Evolutionary conservation across 129 eudicot species (phyloP).

Genomic region (Flaveria trinervia): DNA sequence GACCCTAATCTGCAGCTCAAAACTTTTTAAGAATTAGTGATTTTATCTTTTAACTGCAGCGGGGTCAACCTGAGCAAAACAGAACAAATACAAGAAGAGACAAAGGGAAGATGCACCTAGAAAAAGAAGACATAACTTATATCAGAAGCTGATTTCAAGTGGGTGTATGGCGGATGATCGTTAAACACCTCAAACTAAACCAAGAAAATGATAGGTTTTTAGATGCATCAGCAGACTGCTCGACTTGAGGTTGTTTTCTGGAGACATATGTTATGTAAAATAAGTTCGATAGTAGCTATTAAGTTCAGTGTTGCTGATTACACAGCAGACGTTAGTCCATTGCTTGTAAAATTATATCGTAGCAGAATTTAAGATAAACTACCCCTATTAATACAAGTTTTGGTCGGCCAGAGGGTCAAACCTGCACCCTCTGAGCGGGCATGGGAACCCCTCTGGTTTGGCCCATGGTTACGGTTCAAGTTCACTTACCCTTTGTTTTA

Average conservation of each 20-base stretch:
- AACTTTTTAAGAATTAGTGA: background rate
- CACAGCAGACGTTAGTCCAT: background rate
- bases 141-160: conserved; percentile 36
- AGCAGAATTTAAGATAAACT: background rate
- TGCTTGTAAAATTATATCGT: background rate
- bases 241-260: conserved; percentile 5
- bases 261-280: conserved; percentile 11
- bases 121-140: conserved; percentile 65
- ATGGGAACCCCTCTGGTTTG: background rate
- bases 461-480: background rate
- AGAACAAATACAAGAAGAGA: conserved; percentile 46
- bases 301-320: conserved; percentile 2
- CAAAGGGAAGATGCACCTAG: conserved; percentile 75
- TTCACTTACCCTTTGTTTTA: too few relatives aligned
- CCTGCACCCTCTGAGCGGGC: background rate
- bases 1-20: background rate
- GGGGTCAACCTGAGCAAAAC: conserved; percentile 73
- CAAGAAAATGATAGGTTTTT: background rate
- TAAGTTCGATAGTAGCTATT: conserved; percentile 1
- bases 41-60: conserved; percentile 41
- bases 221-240: background rate
- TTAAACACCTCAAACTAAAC: background rate
- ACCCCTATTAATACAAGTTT: background rate
- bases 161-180: background rate
- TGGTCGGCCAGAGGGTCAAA: background rate